Conservation (phyloP, 306 rosid species). For the Malus sylvestris region DNA sequence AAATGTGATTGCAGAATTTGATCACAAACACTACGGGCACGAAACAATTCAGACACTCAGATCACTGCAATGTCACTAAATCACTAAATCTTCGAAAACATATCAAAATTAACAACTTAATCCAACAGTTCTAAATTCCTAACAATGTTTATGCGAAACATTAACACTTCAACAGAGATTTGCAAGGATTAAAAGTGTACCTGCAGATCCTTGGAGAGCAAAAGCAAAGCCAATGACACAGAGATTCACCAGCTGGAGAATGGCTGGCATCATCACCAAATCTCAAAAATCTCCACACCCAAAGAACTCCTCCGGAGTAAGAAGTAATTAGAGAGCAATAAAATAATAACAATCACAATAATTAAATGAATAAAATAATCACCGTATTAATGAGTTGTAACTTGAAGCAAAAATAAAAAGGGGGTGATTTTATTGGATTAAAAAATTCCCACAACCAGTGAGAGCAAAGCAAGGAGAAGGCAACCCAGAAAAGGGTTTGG, state of each 20-base stretch:
- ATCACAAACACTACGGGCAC: not conserved
- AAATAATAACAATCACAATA: not conserved
- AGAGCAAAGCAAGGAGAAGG: slow-evolving; percentile 42
- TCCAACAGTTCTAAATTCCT: not conserved
- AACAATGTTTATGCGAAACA: not conserved
- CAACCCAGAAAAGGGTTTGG: slow-evolving; percentile 46
- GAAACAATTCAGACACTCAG: slow-evolving; percentile 11
- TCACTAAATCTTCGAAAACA: slow-evolving; percentile 7
- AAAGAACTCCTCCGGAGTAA: slow-evolving; percentile 21
- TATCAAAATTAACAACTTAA: not conserved
- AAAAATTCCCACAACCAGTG: slow-evolving; percentile 38
- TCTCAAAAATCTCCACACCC: slow-evolving; percentile 15
- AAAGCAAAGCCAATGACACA: slow-evolving; percentile 41
- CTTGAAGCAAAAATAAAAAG: slow-evolving; percentile 63
- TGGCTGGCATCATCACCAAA: slow-evolving; percentile 33
- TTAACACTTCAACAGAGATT: not conserved
- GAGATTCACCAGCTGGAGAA: slow-evolving; percentile 49
- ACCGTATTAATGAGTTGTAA: slow-evolving; percentile 20
- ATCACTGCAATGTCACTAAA: slow-evolving; percentile 13
- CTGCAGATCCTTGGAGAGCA: slow-evolving; percentile 56
- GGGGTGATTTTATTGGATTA: slow-evolving; percentile 29
- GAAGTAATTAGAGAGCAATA: slow-evolving; percentile 8
- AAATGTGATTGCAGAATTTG: not conserved
- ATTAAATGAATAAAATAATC: slow-evolving; percentile 19
- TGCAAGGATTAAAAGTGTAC: slow-evolving; percentile 29